These are phyloP conservation scores for Biancaea sappan DNA, from an alignment of 306 rosid genomes.

Conservation along the genomic window DNA sequence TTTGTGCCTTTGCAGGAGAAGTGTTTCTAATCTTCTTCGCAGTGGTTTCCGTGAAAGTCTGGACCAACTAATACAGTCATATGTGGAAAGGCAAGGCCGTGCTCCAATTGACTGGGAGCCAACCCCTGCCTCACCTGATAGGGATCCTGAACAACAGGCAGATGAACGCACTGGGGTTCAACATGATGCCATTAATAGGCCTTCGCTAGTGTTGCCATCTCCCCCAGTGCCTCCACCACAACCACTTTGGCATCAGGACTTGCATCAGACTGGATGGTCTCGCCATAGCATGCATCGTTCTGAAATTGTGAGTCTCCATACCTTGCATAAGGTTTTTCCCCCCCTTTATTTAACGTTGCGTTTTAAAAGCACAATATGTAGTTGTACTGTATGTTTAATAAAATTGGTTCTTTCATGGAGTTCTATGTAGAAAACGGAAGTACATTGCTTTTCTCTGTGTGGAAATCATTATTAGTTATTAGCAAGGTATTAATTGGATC, in stretches of 20 bases:
- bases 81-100: constrained; percentile 93
- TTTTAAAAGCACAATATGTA: neutral
- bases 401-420: neutral
- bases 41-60: constrained; percentile 99
- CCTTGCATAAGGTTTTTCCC: constrained; percentile 12
- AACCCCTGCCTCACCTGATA: constrained; percentile 68
- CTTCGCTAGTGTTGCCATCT: constrained; percentile 77
- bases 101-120: constrained; percentile 97
- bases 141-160: constrained; percentile 70
- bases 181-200: constrained; percentile 73
- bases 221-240: constrained; percentile 99
- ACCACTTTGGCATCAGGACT: constrained; percentile 95
- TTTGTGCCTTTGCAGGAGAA: constrained; percentile 73
- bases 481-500: constrained; percentile 3
- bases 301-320: constrained; percentile 76
- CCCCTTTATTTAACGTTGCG: neutral
- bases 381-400: neutral
- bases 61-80: constrained; percentile 95
- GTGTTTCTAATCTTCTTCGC: constrained; percentile 98
- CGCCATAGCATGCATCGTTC: constrained; percentile 97
- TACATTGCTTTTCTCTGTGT: constrained; percentile 6
- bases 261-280: constrained; percentile 94
- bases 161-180: constrained; percentile 80
- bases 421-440: constrained; percentile 2
- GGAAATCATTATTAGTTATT: constrained; percentile 5